Percentiles rank a stretch among this genome's conserved stretches.
phyloP scores from a whole-genome alignment of 1,284 basidiomycete genomes.

The Cryptococcus jaspeensis region DNA sequence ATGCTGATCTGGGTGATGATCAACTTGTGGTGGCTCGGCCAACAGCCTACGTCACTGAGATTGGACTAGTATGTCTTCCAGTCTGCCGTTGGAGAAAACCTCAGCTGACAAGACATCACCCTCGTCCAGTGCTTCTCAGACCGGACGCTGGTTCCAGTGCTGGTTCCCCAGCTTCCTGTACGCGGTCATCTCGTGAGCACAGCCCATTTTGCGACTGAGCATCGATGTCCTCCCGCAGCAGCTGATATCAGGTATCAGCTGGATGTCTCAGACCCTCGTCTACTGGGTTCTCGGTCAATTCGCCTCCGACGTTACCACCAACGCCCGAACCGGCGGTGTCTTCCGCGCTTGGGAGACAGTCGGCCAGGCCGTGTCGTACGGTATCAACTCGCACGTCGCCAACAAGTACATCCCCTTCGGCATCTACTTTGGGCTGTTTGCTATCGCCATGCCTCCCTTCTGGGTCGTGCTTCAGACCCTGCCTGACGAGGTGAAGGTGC shows the following conservation, averaged over 20 bases:
- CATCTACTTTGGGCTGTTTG: conserved; percentile 4
- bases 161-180: conserved; percentile 2
- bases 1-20: conserved; percentile 7
- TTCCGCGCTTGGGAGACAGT: conserved; percentile 18
- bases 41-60: neutral
- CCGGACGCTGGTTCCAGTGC: neutral
- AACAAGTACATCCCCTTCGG: conserved; percentile 7
- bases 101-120: neutral
- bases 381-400: conserved; percentile 13
- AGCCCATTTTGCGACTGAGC: too few relatives aligned
- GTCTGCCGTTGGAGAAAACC: too few relatives aligned
- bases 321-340: conserved; percentile 13
- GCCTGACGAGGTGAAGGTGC: too few relatives aligned
- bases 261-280: conserved; percentile 3
- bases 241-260: neutral
- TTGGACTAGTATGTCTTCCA: conserved; percentile 1
- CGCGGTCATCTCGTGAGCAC: neutral
- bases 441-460: neutral
- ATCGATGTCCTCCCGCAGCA: neutral
- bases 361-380: conserved; percentile 18
- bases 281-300: conserved; percentile 17
- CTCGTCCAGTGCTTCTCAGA: neutral
- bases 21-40: conserved; percentile 4
- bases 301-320: conserved; percentile 9
- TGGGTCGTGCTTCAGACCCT: too few relatives aligned